Conservation (phyloP, 495 filamentous ascomycete genomes). For the Aspergillus diversus region DNA sequence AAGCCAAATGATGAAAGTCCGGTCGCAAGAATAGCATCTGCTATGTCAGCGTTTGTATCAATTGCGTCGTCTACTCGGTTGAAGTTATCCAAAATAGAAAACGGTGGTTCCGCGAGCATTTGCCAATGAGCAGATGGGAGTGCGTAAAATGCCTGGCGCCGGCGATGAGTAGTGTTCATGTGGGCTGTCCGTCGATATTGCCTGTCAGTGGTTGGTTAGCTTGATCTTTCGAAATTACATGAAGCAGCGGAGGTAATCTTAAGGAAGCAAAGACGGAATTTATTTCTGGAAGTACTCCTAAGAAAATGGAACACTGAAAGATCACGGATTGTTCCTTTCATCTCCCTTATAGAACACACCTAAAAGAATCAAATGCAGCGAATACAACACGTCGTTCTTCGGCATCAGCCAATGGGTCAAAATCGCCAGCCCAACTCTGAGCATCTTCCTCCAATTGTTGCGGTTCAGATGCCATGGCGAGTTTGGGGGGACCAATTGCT, state of each 20-base stretch:
- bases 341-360: slow-evolving; percentile 57
- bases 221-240: no score
- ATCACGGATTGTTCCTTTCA: slow-evolving; percentile 4
- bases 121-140: slow-evolving; percentile 82
- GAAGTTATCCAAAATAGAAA: slow-evolving; percentile 78
- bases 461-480: slow-evolving; percentile 26
- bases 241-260: no score
- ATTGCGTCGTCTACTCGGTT: slow-evolving; percentile 83
- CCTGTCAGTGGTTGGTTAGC: slow-evolving; percentile 43
- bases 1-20: slow-evolving; percentile 70
- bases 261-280: no score
- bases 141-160: slow-evolving; percentile 88
- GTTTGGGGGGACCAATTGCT: not conserved
- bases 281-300: no score
- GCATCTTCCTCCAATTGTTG: slow-evolving; percentile 30
- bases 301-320: not conserved
- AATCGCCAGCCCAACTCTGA: slow-evolving; percentile 59
- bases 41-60: slow-evolving; percentile 82
- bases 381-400: slow-evolving; percentile 79
- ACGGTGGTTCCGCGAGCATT: slow-evolving; percentile 76
- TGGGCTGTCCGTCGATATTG: slow-evolving; percentile 85
- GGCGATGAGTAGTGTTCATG: slow-evolving; percentile 82
- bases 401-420: slow-evolving; percentile 65
- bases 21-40: slow-evolving; percentile 69
- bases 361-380: slow-evolving; percentile 80